Base-by-base conservation (phyloP, 148 eudicot genomes). In the Bassia scoparia region DNA sequence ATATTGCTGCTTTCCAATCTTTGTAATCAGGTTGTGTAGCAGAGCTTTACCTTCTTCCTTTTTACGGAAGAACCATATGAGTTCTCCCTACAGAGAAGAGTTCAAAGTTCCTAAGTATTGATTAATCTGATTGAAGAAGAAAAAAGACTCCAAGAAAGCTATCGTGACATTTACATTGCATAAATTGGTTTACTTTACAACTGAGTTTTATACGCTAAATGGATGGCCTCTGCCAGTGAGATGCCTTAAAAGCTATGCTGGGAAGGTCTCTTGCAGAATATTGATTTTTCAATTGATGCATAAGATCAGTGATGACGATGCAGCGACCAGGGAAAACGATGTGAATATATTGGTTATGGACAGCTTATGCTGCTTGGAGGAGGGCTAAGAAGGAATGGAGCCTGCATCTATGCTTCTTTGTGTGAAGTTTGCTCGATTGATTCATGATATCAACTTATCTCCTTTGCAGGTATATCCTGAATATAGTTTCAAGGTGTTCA, bases 151-250 rank as follows among this genome's bases (percentile, higher is more conserved):
- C 99, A 17, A 83, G 74, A 46, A 95, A 95, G 79, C n/a, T 82
- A n/a, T 53, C 85, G 91, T 35, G 88, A 82, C 63, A 92, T 95
- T n/a, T 64, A 81, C 71, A 54, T 79, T 95, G 77, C 80, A 80
- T 52, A 86, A 76, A 80, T 90, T 68, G 83, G 79, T 53, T 74
- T 76, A 73, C 62, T 46, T 61, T 95, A 64, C 72, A 82, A 84
- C 89, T 61, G 99, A 90, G 60, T 71, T 84, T 60, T 95, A 73
- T 81, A 95, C 99, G 52, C 80, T 86, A 50, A 83, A 86, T 71
- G 99, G 99, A 72, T 95, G 99, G 99, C 99, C 99, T 95, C 99
- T 72, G 78, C 83, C 30, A 82, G 99, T 81, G 99, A 75, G 90
- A 80, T 79, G 96, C 87, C 69, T 83, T 95, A 60, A 90, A 89